Percentiles rank a stretch among this genome's conserved stretches.
Evolutionary conservation across 371 early-diverging fungal species (phyloP).

Genomic region (Amoeboaphelidium protococcarum): DNA sequence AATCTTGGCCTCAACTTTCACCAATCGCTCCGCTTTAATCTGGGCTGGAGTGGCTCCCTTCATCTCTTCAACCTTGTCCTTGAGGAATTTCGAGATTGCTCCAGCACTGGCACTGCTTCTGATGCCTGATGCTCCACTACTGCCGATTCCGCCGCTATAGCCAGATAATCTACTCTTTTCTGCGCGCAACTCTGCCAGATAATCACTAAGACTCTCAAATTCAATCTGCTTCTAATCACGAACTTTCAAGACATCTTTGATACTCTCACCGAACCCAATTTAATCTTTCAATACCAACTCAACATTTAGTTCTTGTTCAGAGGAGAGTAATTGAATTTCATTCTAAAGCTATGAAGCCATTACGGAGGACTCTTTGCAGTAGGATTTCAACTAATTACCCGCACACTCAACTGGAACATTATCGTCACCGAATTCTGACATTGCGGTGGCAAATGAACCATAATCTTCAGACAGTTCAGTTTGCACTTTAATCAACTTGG

Average conservation of each 20-base stretch:
- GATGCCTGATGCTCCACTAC: no score
- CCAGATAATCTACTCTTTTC: no score
- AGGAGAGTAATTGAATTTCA: neutral
- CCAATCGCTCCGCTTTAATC: constrained; percentile 41
- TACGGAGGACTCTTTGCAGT: neutral
- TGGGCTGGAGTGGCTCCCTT: constrained; percentile 62
- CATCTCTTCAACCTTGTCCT: constrained; percentile 63
- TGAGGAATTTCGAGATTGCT: constrained; percentile 45
- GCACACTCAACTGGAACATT: neutral
- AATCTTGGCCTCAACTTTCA: constrained; percentile 37
- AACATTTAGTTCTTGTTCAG: no score
- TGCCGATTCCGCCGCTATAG: no score
- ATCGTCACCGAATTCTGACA: neutral
- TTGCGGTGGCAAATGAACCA: neutral
- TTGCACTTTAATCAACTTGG: constrained; percentile 43
- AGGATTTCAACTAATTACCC: neutral
- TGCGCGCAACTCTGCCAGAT: no score
- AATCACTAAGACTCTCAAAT: constrained; percentile 57
- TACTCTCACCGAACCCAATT: no score
- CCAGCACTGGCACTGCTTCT: constrained; percentile 17
- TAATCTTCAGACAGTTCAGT: constrained; percentile 22
- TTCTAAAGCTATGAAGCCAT: no score
- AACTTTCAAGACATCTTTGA: constrained; percentile 40
- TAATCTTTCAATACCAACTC: no score
- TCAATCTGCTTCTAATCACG: constrained; percentile 84